Base-by-base conservation (phyloP, 805 yeast genomes). In the Saturnispora bothae region DNA sequence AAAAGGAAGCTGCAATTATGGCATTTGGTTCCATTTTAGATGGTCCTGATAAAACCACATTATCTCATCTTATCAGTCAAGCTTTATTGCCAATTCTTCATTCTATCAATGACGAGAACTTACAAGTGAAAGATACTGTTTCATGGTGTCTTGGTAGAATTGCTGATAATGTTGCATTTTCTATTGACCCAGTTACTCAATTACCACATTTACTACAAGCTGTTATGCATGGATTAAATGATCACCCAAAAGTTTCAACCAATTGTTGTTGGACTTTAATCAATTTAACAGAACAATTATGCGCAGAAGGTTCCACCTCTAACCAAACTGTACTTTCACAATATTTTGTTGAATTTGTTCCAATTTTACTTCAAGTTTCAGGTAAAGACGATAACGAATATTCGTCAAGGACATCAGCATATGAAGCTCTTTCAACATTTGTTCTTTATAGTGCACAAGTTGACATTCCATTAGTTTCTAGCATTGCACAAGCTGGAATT, bases 81-180 rank as follows among this genome's bases (percentile, higher is more conserved):
- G 96, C 97, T 3, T 66, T 92, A 45, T 73, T 72, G 25, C 85
- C 96, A 16, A 80, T 92, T 40, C 65, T 88, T 40, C 56, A 58
- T 13, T 68, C 89, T 55, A 84, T 88, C 64, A 65, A 62, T 29
- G 97, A 92, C 60, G 71, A 74, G 21, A 64, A 71, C 26, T 65
- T 85, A 47, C 95, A 85, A 54, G 98, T 92, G 20, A 82, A 84
- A 56, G 98, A 92, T 56, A 88, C 98, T 1, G 96, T 86, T 25
- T 94, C 97, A 4, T 92, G 98, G 98, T 89, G 97, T 64, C 67
- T 92, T 43, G 98, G 98, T 41, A 76, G 96, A 60, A 84, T 92
- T 50, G 94, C 96, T 9, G 97, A 92, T 54, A 64, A 80, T 37
- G 84, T 79, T 31, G 71, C 83, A 44, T 83, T 73, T 37, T 84